Conservation (phyloP, 2,329 filamentous ascomycete genomes). For the Lachnellula arida region DNA sequence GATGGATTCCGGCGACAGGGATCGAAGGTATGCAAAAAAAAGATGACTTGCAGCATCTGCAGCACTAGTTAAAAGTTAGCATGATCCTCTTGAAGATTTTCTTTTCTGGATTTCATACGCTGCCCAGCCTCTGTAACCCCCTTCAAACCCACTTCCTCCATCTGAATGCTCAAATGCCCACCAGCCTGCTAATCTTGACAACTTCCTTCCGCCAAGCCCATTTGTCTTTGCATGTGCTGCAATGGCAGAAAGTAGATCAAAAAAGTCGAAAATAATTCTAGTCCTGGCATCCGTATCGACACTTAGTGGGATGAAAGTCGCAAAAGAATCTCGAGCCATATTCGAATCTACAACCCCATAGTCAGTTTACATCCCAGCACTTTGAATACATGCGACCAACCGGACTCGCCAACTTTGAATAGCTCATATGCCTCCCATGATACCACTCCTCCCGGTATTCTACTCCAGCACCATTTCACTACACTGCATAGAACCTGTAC, state of each 20-base stretch:
- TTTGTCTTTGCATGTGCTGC: conserved; percentile 92
- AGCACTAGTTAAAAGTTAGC: conserved; percentile 50
- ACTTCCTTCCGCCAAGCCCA: conserved; percentile 85
- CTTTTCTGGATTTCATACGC: conserved; percentile 48
- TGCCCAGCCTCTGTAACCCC: conserved; percentile 85
- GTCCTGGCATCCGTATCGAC: conserved; percentile 81
- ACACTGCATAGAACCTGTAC: conserved; percentile 83
- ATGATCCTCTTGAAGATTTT: neutral
- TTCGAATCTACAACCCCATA: conserved; percentile 64
- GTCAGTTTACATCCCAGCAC: conserved; percentile 3
- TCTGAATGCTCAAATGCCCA: conserved; percentile 96
- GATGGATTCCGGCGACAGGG: conserved; percentile 71
- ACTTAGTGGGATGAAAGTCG: conserved; percentile 92
- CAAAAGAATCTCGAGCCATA: conserved; percentile 87
- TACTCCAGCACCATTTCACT: conserved; percentile 97
- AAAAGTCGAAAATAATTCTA: conserved; percentile 93
- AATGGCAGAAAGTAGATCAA: conserved; percentile 85
- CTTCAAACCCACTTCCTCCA: conserved; percentile 85
- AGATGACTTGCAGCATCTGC: conserved; percentile 95
- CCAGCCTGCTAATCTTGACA: conserved; percentile 94
- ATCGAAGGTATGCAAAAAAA: conserved; percentile 95
- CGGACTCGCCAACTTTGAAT: conserved; percentile 90
- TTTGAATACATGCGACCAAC: conserved; percentile 44
- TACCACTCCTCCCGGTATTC: conserved; percentile 84
- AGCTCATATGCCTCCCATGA: conserved; percentile 97